Evolutionary conservation across 345 rosid species (phyloP), one percentile per base, ranked within the genome.

Genomic region (Anacardium occidentale): DNA sequence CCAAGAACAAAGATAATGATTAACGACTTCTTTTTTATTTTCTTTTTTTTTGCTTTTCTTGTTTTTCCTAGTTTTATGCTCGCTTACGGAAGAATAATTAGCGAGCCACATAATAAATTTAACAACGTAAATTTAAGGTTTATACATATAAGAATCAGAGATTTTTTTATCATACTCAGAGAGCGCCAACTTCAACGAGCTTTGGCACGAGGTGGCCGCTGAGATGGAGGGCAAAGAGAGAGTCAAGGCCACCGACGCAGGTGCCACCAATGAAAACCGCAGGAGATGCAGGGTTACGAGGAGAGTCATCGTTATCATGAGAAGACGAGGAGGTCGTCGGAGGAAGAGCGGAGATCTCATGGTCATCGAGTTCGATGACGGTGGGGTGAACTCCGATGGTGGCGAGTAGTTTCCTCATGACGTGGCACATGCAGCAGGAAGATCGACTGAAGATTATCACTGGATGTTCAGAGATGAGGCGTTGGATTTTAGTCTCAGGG

Each of bases 391-490:
- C 98, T 1, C 98, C 98, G 69, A 92, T 81, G 59, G 85, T 80
- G 66, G 89, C 82, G 17, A 94, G 85, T 26, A 94, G 91, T 56
- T 83, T 88, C 79, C 86, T 90, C 97, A 94, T 92, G 80, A 90
- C 97, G 70, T 90, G 97, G 82, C 97, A 90, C 98, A 92, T 94
- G 88, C 92, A 94, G 77, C 98, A 94, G 7, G 97, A 83, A 11
- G 95, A 81, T 61, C 90, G 87, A 79, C 91, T 89, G 84, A 94
- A 94, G 71, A 94, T 92, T 78, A 94, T 85, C 32, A 94, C 98
- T 0, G 96, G 98, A 81, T 94, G 90, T 78, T 94, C 98, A 0
- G 92, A 75, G 54, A 92, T 92, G n/a, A 94, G 87, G 21, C 98
- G 91, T 56, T 80, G 94, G 90, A 94, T 88, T 74, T 82, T 78